phyloP scores from a whole-genome alignment of 768 basidiomycete genomes.

The Hortiboletus campestris region DNA sequence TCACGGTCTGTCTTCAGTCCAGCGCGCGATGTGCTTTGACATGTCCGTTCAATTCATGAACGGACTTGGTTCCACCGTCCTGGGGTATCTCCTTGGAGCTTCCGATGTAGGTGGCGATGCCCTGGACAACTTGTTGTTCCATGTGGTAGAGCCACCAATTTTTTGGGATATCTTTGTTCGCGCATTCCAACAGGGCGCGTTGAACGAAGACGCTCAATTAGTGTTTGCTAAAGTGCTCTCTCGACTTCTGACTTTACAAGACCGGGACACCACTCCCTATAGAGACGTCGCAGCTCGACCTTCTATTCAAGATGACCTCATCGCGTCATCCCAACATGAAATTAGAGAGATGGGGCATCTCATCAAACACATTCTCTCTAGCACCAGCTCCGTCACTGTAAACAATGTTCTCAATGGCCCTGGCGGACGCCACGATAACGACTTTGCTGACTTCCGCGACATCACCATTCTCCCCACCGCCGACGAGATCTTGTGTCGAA shows the following conservation, averaged over 20 bases:
- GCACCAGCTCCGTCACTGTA: constrained; percentile 12
- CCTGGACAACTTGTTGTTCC: constrained; percentile 38
- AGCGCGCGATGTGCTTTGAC: constrained; percentile 40
- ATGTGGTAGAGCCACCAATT: constrained; percentile 48
- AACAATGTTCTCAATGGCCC: constrained; percentile 32
- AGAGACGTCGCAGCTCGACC: constrained; percentile 35
- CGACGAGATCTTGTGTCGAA: constrained; percentile 49
- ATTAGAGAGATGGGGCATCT: constrained; percentile 36
- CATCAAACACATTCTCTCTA: constrained; percentile 39
- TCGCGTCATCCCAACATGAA: constrained; percentile 23
- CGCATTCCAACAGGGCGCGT: constrained; percentile 31
- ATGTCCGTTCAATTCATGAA: constrained; percentile 42
- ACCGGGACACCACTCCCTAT: constrained; percentile 34
- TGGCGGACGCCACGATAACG: constrained; percentile 71
- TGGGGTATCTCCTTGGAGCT: constrained; percentile 40
- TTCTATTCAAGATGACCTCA: constrained; percentile 23
- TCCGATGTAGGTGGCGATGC: constrained; percentile 41
- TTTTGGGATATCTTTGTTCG: constrained; percentile 43
- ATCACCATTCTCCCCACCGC: constrained; percentile 63
- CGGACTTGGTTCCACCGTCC: constrained; percentile 34
- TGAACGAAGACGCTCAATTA: constrained; percentile 35
- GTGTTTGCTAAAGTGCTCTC: constrained; percentile 49
- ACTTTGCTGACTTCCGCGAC: constrained; percentile 53
- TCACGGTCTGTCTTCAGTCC: constrained; percentile 39
- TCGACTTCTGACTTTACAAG: constrained; percentile 42